These are phyloP conservation scores for Capronia americana DNA, from an alignment of 2,329 filamentous ascomycete species.

Conservation along the genomic window DNA sequence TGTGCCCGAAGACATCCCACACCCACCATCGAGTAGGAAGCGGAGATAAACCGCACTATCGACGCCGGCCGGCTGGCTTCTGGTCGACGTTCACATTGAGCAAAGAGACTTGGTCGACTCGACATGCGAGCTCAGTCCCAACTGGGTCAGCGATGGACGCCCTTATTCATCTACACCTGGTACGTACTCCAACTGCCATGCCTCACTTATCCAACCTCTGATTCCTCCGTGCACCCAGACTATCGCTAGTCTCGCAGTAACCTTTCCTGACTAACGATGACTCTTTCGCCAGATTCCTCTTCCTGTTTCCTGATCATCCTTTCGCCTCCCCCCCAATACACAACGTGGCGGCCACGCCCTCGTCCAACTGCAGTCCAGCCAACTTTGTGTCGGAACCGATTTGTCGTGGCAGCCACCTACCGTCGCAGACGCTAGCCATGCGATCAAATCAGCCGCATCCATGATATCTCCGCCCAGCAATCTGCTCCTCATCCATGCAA, in stretches of 20 bases:
- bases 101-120: too few relatives aligned
- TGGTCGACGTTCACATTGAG: too few relatives aligned
- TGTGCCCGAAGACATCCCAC: neutral
- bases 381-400: neutral
- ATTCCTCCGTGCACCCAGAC: conserved; percentile 7
- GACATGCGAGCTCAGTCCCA: too few relatives aligned
- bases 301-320: neutral
- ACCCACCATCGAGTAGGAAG: neutral
- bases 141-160: neutral
- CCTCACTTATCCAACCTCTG: neutral
- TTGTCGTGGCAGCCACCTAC: neutral
- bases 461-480: neutral
- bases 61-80: neutral
- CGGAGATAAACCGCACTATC: neutral
- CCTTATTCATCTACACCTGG: neutral
- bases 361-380: conserved; percentile 1
- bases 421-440: neutral
- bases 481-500: neutral
- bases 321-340: conserved; percentile 3
- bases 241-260: conserved; percentile 18
- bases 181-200: neutral
- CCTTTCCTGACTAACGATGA: conserved; percentile 8
- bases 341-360: neutral
- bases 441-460: neutral
- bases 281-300: conserved; percentile 8